Evolutionary conservation across 345 rosid species (phyloP).

Genomic region (Pugionium cornutum): DNA sequence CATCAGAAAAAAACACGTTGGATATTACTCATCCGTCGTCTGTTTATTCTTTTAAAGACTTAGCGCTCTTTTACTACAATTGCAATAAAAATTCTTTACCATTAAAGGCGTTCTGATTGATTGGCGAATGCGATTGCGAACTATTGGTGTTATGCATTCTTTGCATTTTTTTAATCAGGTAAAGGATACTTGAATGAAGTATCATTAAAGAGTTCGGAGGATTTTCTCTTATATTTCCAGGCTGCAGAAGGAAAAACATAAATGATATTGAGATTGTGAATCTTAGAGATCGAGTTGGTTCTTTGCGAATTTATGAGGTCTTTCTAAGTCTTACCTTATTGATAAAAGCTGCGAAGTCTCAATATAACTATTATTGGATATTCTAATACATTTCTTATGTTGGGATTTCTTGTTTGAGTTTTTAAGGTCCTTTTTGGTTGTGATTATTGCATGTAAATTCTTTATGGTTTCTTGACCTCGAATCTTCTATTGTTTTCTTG

Average conservation of each 20-base stretch:
- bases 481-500: slow-evolving; percentile 14
- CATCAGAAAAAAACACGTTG: not conserved
- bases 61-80: no score
- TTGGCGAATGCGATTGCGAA: not conserved
- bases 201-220: not conserved
- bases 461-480: slow-evolving; percentile 3
- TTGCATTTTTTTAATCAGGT: not conserved
- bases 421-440: not conserved
- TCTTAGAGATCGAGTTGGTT: slow-evolving; percentile 28
- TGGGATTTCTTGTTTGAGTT: not conserved
- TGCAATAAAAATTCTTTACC: not conserved
- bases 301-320: slow-evolving; percentile 17
- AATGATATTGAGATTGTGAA: slow-evolving; percentile 33
- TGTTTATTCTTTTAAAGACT: not conserved
- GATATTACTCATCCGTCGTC: not conserved
- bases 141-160: not conserved
- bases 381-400: not conserved
- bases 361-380: slow-evolving; percentile 6
- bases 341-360: not conserved
- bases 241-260: slow-evolving; percentile 54
- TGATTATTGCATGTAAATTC: not conserved
- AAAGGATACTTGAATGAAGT: not conserved
- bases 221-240: not conserved
- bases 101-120: not conserved
- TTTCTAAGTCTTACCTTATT: slow-evolving; percentile 16